Conservation (phyloP, 768 basidiomycete species). For the Mycena kentingensis region DNA sequence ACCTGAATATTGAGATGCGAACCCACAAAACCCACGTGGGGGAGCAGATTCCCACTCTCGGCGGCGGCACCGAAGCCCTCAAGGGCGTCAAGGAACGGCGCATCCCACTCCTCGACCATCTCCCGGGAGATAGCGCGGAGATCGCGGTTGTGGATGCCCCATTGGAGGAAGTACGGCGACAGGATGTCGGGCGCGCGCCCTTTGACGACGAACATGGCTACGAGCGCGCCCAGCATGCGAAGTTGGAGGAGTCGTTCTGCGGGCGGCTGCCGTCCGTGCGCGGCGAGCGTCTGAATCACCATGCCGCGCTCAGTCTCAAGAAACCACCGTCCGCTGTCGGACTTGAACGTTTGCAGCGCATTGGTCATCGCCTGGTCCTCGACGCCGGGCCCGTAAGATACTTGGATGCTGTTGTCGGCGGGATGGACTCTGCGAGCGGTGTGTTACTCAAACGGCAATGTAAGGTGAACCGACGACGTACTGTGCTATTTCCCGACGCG, state of each 20-base stretch:
- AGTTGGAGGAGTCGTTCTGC: neutral
- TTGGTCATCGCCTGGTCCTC: neutral
- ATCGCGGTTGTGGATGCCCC: conserved; percentile 7
- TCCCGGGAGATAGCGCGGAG: neutral
- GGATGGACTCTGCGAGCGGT: neutral
- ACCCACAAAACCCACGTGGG: neutral
- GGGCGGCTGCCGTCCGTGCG: conserved; percentile 19
- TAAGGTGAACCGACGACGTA: neutral
- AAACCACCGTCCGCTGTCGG: neutral
- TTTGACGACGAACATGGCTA: conserved; percentile 3
- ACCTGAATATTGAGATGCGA: neutral
- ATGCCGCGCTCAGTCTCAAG: neutral
- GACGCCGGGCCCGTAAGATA: neutral
- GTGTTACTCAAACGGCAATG: neutral
- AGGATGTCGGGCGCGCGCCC: conserved; percentile 8
- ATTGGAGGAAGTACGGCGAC: conserved; percentile 14
- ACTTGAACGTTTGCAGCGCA: neutral
- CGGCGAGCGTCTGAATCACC: conserved; percentile 5
- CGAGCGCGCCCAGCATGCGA: conserved; percentile 1
- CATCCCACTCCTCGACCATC: conserved; percentile 14
- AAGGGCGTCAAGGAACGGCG: neutral
- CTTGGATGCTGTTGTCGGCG: neutral
- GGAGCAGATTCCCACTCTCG: neutral
- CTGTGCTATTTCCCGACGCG: neutral
- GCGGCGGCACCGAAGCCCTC: neutral